These are phyloP conservation scores for Monilinia fructicola DNA, from an alignment of 2,329 filamentous ascomycete genomes.

Conservation along the genomic window DNA sequence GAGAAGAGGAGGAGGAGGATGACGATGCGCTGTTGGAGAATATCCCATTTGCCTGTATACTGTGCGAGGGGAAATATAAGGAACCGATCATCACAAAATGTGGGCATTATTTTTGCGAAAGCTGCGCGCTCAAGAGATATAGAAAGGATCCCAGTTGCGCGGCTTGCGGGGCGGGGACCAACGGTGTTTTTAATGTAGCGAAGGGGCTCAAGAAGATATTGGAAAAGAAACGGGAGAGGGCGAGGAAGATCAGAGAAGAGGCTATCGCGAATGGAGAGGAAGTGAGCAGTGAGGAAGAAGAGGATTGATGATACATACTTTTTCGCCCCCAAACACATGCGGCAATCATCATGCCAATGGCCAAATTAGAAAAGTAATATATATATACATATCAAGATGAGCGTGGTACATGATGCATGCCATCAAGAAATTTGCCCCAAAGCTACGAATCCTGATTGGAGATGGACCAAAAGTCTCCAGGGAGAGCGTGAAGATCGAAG, in stretches of 20 bases:
- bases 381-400: too few species aligned
- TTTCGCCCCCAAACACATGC: too few species aligned
- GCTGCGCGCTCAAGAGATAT: conserved; percentile 83
- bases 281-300: conserved; percentile 47
- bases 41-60: conserved; percentile 42
- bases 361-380: too few species aligned
- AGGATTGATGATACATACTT: conserved; percentile 31
- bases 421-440: too few species aligned
- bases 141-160: conserved; percentile 84
- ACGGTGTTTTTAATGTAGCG: conserved; percentile 85
- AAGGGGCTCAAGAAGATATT: conserved; percentile 80
- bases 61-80: conserved; percentile 43
- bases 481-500: too few species aligned
- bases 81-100: conserved; percentile 84
- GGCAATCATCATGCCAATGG: background rate
- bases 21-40: conserved; percentile 40
- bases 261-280: conserved; percentile 55
- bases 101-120: conserved; percentile 93
- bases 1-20: conserved; percentile 45
- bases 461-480: too few species aligned
- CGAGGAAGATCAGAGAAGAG: conserved; percentile 52
- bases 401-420: too few species aligned
- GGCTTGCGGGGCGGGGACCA: conserved; percentile 79
- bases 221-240: conserved; percentile 60
- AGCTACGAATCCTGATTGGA: too few species aligned